Base-by-base conservation (phyloP, 306 rosid species). In the Cajanus cajan region DNA sequence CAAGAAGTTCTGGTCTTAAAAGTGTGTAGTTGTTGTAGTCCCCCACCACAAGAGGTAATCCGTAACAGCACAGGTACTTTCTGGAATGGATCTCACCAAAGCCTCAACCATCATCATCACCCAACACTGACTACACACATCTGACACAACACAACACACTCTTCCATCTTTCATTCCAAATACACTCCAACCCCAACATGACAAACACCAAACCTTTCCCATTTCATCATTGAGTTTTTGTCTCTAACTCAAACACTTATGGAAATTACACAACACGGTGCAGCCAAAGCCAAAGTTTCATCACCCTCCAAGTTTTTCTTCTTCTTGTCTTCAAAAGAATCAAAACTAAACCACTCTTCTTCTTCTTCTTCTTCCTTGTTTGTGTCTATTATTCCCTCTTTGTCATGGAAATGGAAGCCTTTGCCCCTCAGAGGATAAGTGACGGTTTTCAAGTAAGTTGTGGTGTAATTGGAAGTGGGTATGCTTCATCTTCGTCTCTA, bases 401-500 rank as follows among this genome's bases (percentile, higher is more conserved):
- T 19, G 44, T 15, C 41, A 79, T 87, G 88, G 87, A 84, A 71
- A 90, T 87, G 94, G 91, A 88, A 25, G 76, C 62, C 21, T 84
- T 77, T 84, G 79, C 22, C 15, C 22, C 83, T 6, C 73, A 66
- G 18, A 54, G 55, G 39, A 16, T 8, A 0, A 50, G 33, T 31
- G 79, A 80, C 65, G 85, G 78, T 39, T 68, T 88, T 73, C 45
- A 74, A 76, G 67, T 73, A 9, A 76, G 71, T 12, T 81, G 80
- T 8, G 61, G 31, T 4, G 24, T 64, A 5, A 67, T 75, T 39
- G 87, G 85, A 75, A 82, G 39, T 82, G 91, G 91, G 78, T 77
- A 81, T 71, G 84, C 48, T 88, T 86, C 86, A 34, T 76, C 90
- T 67, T 86, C 92, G 16, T 86, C 94, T 69, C 80, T 89, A 36